These are phyloP conservation scores for Cladosporium sp. DNA, from an alignment of 2,329 filamentous ascomycete species.

Conservation along the genomic window DNA sequence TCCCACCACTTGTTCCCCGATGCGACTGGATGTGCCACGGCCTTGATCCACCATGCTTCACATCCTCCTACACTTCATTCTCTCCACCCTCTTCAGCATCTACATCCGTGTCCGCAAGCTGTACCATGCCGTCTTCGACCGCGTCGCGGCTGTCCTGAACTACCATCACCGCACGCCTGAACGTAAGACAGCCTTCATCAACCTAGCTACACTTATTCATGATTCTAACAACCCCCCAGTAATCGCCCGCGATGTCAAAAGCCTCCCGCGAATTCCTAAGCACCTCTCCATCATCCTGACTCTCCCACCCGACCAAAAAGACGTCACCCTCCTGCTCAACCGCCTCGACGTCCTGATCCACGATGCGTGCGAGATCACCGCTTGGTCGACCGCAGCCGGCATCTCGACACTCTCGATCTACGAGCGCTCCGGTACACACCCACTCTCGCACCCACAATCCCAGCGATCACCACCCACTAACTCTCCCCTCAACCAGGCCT, in stretches of 20 bases:
- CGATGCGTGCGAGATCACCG: conserved; percentile 83
- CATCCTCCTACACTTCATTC: conserved; percentile 51
- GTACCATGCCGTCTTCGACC: conserved; percentile 71
- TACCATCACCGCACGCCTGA: conserved; percentile 96
- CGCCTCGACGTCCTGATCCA: conserved; percentile 72
- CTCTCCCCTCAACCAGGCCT: conserved; percentile 51
- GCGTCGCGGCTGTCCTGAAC: conserved; percentile 73
- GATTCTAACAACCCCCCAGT: conserved; percentile 31
- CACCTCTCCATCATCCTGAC: conserved; percentile 84
- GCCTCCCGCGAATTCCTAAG: conserved; percentile 66
- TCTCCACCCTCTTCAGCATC: conserved; percentile 73
- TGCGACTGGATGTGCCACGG: too few species aligned
- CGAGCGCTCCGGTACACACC: conserved; percentile 68
- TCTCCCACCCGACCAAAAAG: conserved; percentile 62
- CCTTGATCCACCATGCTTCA: conserved; percentile 4
- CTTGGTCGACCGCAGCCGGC: conserved; percentile 86
- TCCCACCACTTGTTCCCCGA: too few species aligned
- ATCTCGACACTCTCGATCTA: conserved; percentile 87
- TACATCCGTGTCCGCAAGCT: conserved; percentile 76
- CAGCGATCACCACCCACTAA: neutral
- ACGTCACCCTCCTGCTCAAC: conserved; percentile 42
- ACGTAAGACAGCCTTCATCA: conserved; percentile 26
- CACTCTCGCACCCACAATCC: too few species aligned
- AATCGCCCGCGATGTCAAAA: conserved; percentile 78
- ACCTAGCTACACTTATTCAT: neutral